Evolutionary conservation across 768 basidiomycete species (phyloP).

Genomic region (Pisolithus sp.): DNA sequence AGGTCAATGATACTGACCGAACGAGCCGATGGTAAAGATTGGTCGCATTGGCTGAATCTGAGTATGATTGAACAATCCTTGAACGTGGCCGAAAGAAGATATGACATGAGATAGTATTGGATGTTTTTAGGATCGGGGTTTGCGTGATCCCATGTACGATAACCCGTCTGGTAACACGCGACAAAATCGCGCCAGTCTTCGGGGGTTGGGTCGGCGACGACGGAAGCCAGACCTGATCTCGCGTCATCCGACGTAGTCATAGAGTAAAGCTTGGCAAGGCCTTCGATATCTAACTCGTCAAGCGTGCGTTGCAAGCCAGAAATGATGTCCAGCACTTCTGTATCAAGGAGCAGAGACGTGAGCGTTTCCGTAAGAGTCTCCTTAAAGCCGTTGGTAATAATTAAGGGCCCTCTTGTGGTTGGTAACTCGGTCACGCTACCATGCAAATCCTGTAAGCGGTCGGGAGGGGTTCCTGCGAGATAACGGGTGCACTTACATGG

Average conservation of each 20-base stretch:
- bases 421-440: constrained; percentile 12
- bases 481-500: constrained; percentile 39
- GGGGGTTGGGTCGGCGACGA: constrained; percentile 46
- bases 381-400: constrained; percentile 30
- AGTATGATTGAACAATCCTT: constrained; percentile 89
- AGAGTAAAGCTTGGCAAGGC: constrained; percentile 44
- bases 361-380: constrained; percentile 48
- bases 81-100: constrained; percentile 86
- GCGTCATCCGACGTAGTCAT: constrained; percentile 9
- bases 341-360: constrained; percentile 40
- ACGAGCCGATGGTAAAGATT: constrained; percentile 17
- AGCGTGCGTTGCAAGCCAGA: constrained; percentile 65
- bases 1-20: constrained; percentile 75
- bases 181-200: constrained; percentile 64
- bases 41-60: constrained; percentile 16
- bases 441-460: constrained; percentile 5
- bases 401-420: constrained; percentile 1
- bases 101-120: constrained; percentile 62
- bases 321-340: constrained; percentile 49
- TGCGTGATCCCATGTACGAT: constrained; percentile 30
- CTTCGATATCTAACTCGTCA: constrained; percentile 83
- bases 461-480: constrained; percentile 1
- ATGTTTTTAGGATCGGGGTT: constrained; percentile 39
- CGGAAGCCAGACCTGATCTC: constrained; percentile 21
- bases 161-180: constrained; percentile 40